A percentile compares a stretch with the other conserved stretches of the same genome.
These are phyloP conservation scores for Tardiomyces blankii DNA, from an alignment of 1,139 yeast species.

Conservation along the genomic window DNA sequence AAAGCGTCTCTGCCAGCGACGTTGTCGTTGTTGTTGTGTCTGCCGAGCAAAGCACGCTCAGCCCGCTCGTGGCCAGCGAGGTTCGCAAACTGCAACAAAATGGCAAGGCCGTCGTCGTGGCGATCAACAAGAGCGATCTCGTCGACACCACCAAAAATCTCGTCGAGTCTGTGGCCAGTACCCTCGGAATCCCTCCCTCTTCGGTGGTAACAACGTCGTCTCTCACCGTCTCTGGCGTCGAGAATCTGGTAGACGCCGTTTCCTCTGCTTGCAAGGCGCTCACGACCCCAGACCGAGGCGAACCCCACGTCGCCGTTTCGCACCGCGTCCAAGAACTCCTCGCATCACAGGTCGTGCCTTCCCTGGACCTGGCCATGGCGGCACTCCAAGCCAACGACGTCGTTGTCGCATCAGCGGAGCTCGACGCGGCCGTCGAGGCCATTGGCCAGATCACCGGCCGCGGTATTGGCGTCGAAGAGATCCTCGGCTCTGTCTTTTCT, in stretches of 20 bases:
- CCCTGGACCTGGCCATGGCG: conserved; percentile 46
- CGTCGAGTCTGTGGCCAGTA: conserved; percentile 7
- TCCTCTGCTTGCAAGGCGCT: conserved; percentile 38
- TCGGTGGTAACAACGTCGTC: conserved; percentile 53
- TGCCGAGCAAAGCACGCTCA: conserved; percentile 5
- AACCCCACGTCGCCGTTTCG: conserved; percentile 34
- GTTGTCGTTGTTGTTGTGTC: conserved; percentile 31
- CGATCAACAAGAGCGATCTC: conserved; percentile 25
- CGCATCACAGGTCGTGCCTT: conserved; percentile 58
- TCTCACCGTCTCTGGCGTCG: conserved; percentile 43
- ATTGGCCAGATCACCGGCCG: conserved; percentile 90
- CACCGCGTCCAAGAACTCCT: conserved; percentile 66
- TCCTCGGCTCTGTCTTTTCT: conserved; percentile 81
- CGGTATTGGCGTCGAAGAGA: conserved; percentile 80
- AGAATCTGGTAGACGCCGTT: conserved; percentile 30
- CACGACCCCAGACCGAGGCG: conserved; percentile 5
- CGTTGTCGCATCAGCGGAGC: conserved; percentile 71
- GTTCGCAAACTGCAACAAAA: not conserved
- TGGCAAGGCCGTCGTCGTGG: conserved; percentile 13
- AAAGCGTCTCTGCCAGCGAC: conserved; percentile 54
- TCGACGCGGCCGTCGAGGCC: conserved; percentile 69
- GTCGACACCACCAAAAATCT: conserved; percentile 1
- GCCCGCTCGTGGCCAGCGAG: not conserved
- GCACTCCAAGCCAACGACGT: conserved; percentile 52
- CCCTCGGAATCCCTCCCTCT: conserved; percentile 21